These are phyloP conservation scores for Dentiscutata heterogama DNA, from an alignment of 371 early-diverging fungal species.

Conservation along the genomic window DNA sequence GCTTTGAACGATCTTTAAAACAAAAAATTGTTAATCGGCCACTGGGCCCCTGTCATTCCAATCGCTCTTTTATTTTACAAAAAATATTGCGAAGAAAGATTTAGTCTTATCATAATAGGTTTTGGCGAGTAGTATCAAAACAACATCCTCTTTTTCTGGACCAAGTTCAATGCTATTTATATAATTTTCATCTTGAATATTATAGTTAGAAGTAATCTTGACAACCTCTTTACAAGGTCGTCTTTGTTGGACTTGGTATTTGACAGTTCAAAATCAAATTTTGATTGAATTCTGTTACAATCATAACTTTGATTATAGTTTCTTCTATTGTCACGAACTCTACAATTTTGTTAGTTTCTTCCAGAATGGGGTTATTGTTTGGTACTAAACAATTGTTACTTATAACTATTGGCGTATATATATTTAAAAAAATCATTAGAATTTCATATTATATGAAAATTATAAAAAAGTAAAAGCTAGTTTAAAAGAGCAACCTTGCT, in stretches of 20 bases:
- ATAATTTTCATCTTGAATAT: slow-evolving; percentile 34
- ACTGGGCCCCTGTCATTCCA: slow-evolving; percentile 53
- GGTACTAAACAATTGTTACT: slow-evolving; percentile 28
- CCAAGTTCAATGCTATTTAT: slow-evolving; percentile 47
- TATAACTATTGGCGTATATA: too few species aligned
- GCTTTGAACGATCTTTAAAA: background rate
- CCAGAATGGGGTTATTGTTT: slow-evolving; percentile 49
- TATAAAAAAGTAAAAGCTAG: background rate
- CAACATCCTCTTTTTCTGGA: slow-evolving; percentile 50
- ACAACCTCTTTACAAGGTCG: slow-evolving; percentile 71
- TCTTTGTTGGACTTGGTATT: slow-evolving; percentile 88
- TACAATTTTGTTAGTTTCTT: slow-evolving; percentile 53
- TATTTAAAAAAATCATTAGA: too few species aligned
- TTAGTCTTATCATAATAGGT: slow-evolving; percentile 78
- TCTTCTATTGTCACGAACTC: slow-evolving; percentile 41
- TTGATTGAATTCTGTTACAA: slow-evolving; percentile 68
- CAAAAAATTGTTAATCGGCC: background rate
- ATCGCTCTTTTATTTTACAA: slow-evolving; percentile 93
- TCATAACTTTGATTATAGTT: slow-evolving; percentile 40
- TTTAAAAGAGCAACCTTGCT: slow-evolving; percentile 70
- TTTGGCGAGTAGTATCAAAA: slow-evolving; percentile 61
- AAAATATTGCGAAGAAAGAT: slow-evolving; percentile 97
- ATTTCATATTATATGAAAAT: background rate
- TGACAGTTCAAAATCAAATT: slow-evolving; percentile 89
- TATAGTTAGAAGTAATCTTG: slow-evolving; percentile 13